Base-by-base conservation (phyloP, 2,329 filamentous ascomycete species). In the Simplicillium sp. region DNA sequence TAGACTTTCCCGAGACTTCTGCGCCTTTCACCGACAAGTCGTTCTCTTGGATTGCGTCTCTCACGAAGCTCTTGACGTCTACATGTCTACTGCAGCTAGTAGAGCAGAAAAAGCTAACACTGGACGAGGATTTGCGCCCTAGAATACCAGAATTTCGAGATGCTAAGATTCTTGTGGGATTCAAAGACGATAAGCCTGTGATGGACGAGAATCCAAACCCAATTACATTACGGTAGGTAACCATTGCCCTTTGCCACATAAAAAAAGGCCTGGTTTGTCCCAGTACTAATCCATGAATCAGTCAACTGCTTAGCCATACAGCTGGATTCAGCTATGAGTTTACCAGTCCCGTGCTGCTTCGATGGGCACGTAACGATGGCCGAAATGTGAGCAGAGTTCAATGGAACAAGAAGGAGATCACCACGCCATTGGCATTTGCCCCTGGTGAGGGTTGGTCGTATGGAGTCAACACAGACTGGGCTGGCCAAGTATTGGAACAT, bases 381-480 rank as follows among this genome's bases (percentile, higher is more conserved):
- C 50, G 53, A 16, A 48, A 47, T 1, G 44, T 46, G 6, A 48
- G 47, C 17, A 46, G 51, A n/a, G 43, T 53, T 25, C 39, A 47
- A n/a, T 53, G 47, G 36, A 50, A 46, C 3, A 38, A 53, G n/a
- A 57, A 58, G 11, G 54, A 55, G 44, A 64, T 54, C 44, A 44
- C 47, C 25, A 55, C 60, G 44, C 67, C 62, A 1, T 50, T 65
- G 9, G 50, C 54, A 38, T 64, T 63, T 45, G 39, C 51, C 3
- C 59, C 66, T 0, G 67, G 67, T 1, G 49, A 54, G 9, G 55
- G 59, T 1, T 71, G 65, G 66, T 54, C 54, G 17, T 71, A 70
- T 38, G 65, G 66, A 2, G 45, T 53, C 4, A 44, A 47, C 1
- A 46, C 60, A 28, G 66, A 70, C 51, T 68, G 59, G 52, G 64